Conservation (phyloP, 108 stramenopile species). For the Skeletonema costatum region DNA sequence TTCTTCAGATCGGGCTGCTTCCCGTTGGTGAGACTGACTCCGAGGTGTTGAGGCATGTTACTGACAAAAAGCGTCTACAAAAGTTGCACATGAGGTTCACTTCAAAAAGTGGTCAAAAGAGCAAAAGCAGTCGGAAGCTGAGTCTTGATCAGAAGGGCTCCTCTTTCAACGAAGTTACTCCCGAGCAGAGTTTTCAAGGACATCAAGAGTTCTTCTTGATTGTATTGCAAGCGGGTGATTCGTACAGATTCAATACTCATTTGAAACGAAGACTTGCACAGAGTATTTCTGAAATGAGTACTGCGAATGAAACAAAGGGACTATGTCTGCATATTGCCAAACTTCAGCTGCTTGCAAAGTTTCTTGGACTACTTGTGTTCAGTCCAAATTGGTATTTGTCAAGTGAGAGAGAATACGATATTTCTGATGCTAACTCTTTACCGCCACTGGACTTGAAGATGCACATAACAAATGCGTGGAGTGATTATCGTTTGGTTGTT, state of each 20-base stretch:
- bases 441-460: constrained; percentile 42
- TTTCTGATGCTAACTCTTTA: constrained; percentile 25
- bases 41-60: constrained; percentile 64
- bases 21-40: constrained; percentile 82
- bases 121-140: constrained; percentile 55
- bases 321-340: constrained; percentile 50
- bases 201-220: constrained; percentile 87
- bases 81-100: constrained; percentile 80
- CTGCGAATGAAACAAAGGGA: constrained; percentile 40
- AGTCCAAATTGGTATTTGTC: constrained; percentile 69
- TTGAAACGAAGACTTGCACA: constrained; percentile 40
- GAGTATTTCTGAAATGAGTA: constrained; percentile 18
- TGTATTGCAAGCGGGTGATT: constrained; percentile 68
- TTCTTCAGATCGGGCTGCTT: constrained; percentile 76
- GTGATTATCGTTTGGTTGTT: constrained; percentile 30
- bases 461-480: constrained; percentile 52
- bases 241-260: constrained; percentile 66
- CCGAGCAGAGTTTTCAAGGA: constrained; percentile 69
- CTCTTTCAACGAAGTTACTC: constrained; percentile 20
- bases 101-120: constrained; percentile 47
- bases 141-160: constrained; percentile 37
- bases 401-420: constrained; percentile 1
- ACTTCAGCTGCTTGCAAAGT: constrained; percentile 67
- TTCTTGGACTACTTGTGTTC: constrained; percentile 78
- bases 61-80: constrained; percentile 62